Evolutionary conservation across 768 basidiomycete species (phyloP).

Genomic region (Termitomyces sp.): DNA sequence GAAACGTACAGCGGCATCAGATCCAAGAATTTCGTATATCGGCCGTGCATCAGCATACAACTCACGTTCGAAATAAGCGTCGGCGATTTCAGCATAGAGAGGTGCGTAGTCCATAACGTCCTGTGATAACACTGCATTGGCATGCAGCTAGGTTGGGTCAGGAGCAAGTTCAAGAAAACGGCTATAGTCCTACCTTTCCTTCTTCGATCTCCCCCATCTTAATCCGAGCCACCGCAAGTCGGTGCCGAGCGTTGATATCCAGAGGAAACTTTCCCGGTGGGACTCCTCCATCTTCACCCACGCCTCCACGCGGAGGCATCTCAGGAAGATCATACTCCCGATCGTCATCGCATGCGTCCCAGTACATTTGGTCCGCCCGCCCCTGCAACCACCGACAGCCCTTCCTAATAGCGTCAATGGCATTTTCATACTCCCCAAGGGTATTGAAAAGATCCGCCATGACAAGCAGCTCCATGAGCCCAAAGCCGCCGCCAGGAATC

Average conservation of each 20-base stretch:
- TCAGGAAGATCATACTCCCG: slow-evolving; percentile 72
- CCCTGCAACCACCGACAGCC: slow-evolving; percentile 94
- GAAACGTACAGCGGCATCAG: slow-evolving; percentile 59
- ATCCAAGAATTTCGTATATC: slow-evolving; percentile 75
- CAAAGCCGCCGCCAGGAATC: slow-evolving; percentile 48
- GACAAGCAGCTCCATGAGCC: slow-evolving; percentile 67
- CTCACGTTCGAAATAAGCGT: slow-evolving; percentile 73
- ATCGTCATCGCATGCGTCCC: slow-evolving; percentile 84
- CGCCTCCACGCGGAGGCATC: slow-evolving; percentile 18
- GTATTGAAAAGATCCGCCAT: slow-evolving; percentile 82
- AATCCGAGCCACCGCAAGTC: slow-evolving; percentile 78
- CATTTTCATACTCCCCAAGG: slow-evolving; percentile 60
- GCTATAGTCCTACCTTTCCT: slow-evolving; percentile 57
- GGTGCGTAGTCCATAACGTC: slow-evolving; percentile 75
- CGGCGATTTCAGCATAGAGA: slow-evolving; percentile 79
- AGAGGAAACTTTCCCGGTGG: slow-evolving; percentile 56
- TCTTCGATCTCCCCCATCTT: slow-evolving; percentile 77
- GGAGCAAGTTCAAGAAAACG: neutral
- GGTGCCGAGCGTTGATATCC: slow-evolving; percentile 76
- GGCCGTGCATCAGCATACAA: slow-evolving; percentile 75
- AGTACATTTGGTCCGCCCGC: slow-evolving; percentile 61
- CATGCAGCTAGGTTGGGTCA: slow-evolving; percentile 56
- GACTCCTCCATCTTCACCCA: slow-evolving; percentile 38
- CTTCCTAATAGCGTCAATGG: slow-evolving; percentile 60
- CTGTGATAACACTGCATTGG: slow-evolving; percentile 60